phyloP scores from a whole-genome alignment of 2,329 filamentous ascomycete genomes.

The Piedraia hortae region DNA sequence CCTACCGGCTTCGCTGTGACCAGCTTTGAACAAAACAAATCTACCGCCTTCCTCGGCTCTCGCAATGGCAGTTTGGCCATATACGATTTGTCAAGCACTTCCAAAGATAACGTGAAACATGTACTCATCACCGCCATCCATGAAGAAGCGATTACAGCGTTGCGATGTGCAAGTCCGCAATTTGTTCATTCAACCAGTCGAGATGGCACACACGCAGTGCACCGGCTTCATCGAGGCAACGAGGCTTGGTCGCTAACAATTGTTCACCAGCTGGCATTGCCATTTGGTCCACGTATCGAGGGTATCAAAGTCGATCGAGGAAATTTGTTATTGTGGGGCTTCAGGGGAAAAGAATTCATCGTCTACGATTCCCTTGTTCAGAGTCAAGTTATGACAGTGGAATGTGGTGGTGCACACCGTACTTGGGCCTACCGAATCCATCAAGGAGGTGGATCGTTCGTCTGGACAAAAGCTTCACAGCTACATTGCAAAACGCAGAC shows the following conservation, averaged over 20 bases:
- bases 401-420: constrained; percentile 66
- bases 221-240: constrained; percentile 6
- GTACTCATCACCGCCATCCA: no score
- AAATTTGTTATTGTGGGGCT: constrained; percentile 47
- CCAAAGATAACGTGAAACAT: no score
- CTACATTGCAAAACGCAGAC: constrained; percentile 5
- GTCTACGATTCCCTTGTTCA: constrained; percentile 52
- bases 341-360: constrained; percentile 51
- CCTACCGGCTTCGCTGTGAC: constrained; percentile 24
- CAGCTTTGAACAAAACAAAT: constrained; percentile 14
- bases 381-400: constrained; percentile 39
- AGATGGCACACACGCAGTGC: constrained; percentile 50
- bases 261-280: constrained; percentile 39
- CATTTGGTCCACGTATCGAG: constrained; percentile 53
- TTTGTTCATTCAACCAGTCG: constrained; percentile 46
- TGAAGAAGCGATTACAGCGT: constrained; percentile 41
- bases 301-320: constrained; percentile 31
- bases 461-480: constrained; percentile 42
- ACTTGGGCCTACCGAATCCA: constrained; percentile 33
- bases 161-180: constrained; percentile 17
- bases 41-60: constrained; percentile 20
- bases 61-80: constrained; percentile 26
- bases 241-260: background rate
- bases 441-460: constrained; percentile 25
- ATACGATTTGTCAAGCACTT: constrained; percentile 2